Base-by-base conservation (phyloP, 305 asterid genomes). In the Fraxinus angustifolia region DNA sequence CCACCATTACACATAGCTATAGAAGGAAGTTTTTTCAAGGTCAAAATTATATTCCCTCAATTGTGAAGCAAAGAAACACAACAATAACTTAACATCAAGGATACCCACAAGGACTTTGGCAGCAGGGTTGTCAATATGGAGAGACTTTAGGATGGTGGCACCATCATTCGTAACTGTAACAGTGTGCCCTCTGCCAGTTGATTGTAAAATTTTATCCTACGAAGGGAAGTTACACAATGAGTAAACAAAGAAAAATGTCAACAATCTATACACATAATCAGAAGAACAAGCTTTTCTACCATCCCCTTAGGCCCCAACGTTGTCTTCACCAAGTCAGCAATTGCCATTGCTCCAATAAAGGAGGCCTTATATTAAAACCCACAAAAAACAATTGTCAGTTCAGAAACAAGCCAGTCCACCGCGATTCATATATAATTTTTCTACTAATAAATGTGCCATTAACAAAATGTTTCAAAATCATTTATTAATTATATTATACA, bases 51-150 rank as follows among this genome's bases (percentile, higher is more conserved):
- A 79, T 3, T 42, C 68, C 40, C 33, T 16, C 6, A 16, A 73
- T 6, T n/a, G 5, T 72, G 16, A 26, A 14, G 19, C 16, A 31
- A 16, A 79, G 70, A 8, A 26, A 77, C 31, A 76, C 36, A 17
- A 68, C 17, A 62, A n/a, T 35, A 81, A 78, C 21, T 53, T 26
- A 40, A 56, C 58, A 80, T 70, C 80, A 87, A 87, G 90, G 91
- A 92, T 92, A 96, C 99, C 99, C 76, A 96, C 89, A 79, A 96
- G 98, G 70, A 96, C 99, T 92, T 94, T 96, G 30, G 99, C 99
- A 73, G 99, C 99, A 75, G 99, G 89, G 78, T 96, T 96, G 86
- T 96, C 99, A 80, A 96, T 96, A 85, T 95, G 99, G 48, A 95
- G 91, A 33, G 99, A 93, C 91, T 93, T 96, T 76, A 96, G 89